Conservation (phyloP, 78 protist genomes). For the Dictyostelium brefeldianum region DNA sequence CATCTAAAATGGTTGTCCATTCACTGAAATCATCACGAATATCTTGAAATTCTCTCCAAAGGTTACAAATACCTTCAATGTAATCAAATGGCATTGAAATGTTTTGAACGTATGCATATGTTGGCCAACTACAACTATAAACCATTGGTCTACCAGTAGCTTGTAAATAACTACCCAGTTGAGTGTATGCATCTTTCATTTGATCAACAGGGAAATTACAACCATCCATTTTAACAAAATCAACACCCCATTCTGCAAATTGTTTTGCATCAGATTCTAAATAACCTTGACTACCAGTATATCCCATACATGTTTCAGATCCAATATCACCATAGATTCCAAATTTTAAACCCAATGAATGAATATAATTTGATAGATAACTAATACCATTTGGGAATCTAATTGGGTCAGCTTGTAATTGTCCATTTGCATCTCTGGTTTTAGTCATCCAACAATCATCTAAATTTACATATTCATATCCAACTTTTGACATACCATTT, state of each 20-base stretch:
- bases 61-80: conserved; percentile 69
- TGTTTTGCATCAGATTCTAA: conserved; percentile 71
- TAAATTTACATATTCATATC: conserved; percentile 87
- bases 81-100: conserved; percentile 32
- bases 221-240: conserved; percentile 79
- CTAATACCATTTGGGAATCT: conserved; percentile 92
- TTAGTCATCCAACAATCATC: conserved; percentile 83
- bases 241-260: conserved; percentile 81
- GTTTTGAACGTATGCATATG: conserved; percentile 25
- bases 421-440: conserved; percentile 3
- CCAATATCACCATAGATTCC: conserved; percentile 93
- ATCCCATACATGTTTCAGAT: conserved; percentile 82
- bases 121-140: conserved; percentile 76
- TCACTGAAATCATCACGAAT: conserved; percentile 28
- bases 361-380: conserved; percentile 84
- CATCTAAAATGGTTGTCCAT: conserved; percentile 48
- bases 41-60: conserved; percentile 87
- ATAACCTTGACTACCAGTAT: conserved; percentile 80
- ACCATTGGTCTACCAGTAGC: conserved; percentile 77
- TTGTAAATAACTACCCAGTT: conserved; percentile 38
- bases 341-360: conserved; percentile 87
- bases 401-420: conserved; percentile 77
- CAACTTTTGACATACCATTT: conserved; percentile 86
- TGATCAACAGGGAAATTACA: conserved; percentile 43
- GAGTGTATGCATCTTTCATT: conserved; percentile 45